Percentiles rank a stretch among this genome's conserved stretches.
Evolutionary conservation across 2,329 filamentous ascomycete species (phyloP).

Genomic region (Fusarium fracticaudum): DNA sequence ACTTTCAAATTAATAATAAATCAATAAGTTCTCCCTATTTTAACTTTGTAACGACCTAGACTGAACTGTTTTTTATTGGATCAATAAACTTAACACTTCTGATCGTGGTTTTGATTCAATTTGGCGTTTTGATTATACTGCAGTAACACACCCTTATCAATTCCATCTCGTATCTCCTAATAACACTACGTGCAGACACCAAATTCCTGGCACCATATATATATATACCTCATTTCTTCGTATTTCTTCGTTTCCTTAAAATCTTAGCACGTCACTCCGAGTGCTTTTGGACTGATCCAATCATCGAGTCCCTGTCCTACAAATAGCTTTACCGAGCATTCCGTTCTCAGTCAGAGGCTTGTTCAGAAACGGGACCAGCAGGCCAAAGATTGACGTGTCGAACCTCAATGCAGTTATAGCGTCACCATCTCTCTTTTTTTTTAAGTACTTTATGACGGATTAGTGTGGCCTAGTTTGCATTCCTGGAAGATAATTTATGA

Average conservation of each 20-base stretch:
- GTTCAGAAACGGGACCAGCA: background rate
- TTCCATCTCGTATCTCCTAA: background rate
- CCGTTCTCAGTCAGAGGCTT: conserved; percentile 10
- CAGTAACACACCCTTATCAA: background rate
- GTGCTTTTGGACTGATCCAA: background rate
- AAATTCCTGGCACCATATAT: background rate
- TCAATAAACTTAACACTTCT: background rate
- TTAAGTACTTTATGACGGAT: background rate
- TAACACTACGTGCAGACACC: background rate
- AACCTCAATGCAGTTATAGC: conserved; percentile 25
- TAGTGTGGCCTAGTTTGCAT: background rate
- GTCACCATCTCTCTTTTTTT: background rate
- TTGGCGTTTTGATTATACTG: background rate
- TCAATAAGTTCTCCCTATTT: background rate
- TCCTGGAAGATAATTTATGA: background rate
- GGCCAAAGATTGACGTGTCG: conserved; percentile 13
- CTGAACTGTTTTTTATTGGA: background rate
- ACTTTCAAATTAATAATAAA: background rate
- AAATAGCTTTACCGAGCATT: conserved; percentile 15
- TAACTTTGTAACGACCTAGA: background rate
- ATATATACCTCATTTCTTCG: background rate
- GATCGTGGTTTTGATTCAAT: background rate
- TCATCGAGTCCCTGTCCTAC: background rate
- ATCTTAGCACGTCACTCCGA: background rate
- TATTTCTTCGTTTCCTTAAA: background rate